A percentile compares a stretch with the other conserved stretches of the same genome.
Evolutionary conservation across 345 rosid species (phyloP).

Genomic region (Euphorbia tirucalli): DNA sequence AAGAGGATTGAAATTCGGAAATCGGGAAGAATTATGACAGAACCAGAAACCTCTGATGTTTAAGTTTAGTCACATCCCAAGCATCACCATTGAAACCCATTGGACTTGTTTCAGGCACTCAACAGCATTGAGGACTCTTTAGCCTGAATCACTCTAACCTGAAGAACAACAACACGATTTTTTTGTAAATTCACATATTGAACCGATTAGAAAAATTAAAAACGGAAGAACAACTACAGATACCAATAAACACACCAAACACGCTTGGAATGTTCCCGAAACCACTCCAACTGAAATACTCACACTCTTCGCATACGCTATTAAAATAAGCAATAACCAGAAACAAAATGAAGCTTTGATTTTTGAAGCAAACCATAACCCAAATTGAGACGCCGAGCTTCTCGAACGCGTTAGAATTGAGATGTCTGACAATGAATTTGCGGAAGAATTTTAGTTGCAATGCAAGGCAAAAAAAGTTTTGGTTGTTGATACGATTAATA

Average conservation of each 20-base stretch:
- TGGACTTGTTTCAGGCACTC: no score
- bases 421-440: no score
- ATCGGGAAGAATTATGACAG: background rate
- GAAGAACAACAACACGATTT: background rate
- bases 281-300: slow-evolving; percentile 10
- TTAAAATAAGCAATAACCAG: background rate
- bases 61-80: background rate
- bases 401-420: background rate
- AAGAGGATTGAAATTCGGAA: background rate
- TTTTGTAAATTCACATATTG: background rate
- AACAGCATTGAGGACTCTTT: no score
- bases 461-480: no score
- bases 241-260: background rate
- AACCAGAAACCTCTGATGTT: background rate
- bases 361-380: slow-evolving; percentile 12
- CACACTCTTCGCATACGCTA: background rate
- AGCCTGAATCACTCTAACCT: background rate
- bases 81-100: background rate
- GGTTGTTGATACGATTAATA: no score
- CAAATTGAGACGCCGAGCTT: background rate
- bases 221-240: background rate
- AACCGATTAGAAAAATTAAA: background rate
- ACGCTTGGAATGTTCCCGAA: background rate
- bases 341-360: background rate
- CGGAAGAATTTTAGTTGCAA: no score